Evolutionary conservation across 768 basidiomycete genomes (phyloP), one percentile per base, ranked within the genome.

Genomic region (Pisolithus tinctorius): DNA sequence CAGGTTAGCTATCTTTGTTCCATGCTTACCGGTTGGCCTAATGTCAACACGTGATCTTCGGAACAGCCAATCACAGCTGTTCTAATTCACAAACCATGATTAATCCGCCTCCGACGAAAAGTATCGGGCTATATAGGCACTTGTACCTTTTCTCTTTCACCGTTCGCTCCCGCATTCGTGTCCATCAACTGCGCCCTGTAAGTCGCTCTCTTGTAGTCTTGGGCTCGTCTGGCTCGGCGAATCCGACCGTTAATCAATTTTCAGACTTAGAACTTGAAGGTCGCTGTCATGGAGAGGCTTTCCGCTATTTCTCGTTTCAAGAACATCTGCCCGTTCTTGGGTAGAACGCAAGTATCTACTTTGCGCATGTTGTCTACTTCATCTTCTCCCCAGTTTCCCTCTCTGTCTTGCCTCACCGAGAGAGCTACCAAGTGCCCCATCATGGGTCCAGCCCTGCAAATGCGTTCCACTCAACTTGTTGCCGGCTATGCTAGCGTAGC

Each of bases 381-480:
- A 4, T 64, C 82, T 1, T 88, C 86, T 8, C 74, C 81, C 13
- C 78, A 80, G 38, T 90, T 80, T 71, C 86, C 89, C 13, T 77
- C 84, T 20, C 74, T 88, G 62, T 88, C 88, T 42, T 76, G 75
- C 49, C 82, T 96, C 60, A 93, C 94, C 2, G 88, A 89, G 66
- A 83, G 83, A 53, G 94, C 94, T 0, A 86, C 89, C 31, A 79
- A 82, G 68, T 97, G 94, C 70, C 94, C 94, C 53, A 81, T 95
- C 77, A 94, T 97, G 91, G 94, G 94, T 55, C 93, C 93, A 6
- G 91, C 92, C 51, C 81, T 97, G 64, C 84, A 82, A 58, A 70
- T 81, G 57, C 84, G 91, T 58, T 87, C 88, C 54, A 80, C 80
- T 63, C 84, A 93, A 71, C 78, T 88, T 58, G 82, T 83, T 48